Base-by-base conservation (phyloP, 805 yeast genomes). In the Saccharomycopsis malanga region DNA sequence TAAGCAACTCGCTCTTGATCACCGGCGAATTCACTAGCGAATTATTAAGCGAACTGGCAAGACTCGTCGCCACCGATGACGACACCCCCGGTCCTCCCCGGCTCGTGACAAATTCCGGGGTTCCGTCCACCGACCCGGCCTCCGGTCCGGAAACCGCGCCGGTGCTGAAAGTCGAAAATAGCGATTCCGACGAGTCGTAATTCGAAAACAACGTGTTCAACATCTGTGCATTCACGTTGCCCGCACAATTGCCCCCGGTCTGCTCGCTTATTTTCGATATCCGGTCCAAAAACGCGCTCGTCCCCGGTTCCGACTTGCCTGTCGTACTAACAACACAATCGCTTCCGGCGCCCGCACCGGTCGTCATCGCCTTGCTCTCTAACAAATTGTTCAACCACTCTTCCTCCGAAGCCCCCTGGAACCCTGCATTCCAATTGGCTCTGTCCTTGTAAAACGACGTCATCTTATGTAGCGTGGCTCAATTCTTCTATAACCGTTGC, bases 1-100 rank as follows among this genome's bases (percentile, higher is more conserved):
- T 61, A 21, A 55, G 54, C 49, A 66, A 69, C n/a, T 61, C 64
- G 2, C 61, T 27, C 44, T 61, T 61, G 42, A 61, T 52, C 48
- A 61, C 40, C 18, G 65, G 65, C 1, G 64, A 60, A 36, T 60
- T 61, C 34, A 57, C 59, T 3, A 61, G 41, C 3, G 57, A 52
- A n/a, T 60, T 61, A 6, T 44, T 52, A 14, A 61, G 41, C 3
- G 57, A 52, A n/a, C 59, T 61, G 6, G 46, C 52, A 14, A 55
- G 53, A 18, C 63, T 59, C 2, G 60, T 45, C 10, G 5, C 15
- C 23, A 40, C 20, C 12, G 49, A 45, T 4, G 50, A 42, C 15
- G 43, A 14, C 12, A 30, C 39, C n/a, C n/a, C n/a, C n/a, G n/a
- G n/a, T n/a, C n/a, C n/a, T n/a, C n/a, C n/a, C n/a, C n/a, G n/a